Base-by-base conservation (phyloP, 2,329 filamentous ascomycete species). In the Phialocephala sp. region DNA sequence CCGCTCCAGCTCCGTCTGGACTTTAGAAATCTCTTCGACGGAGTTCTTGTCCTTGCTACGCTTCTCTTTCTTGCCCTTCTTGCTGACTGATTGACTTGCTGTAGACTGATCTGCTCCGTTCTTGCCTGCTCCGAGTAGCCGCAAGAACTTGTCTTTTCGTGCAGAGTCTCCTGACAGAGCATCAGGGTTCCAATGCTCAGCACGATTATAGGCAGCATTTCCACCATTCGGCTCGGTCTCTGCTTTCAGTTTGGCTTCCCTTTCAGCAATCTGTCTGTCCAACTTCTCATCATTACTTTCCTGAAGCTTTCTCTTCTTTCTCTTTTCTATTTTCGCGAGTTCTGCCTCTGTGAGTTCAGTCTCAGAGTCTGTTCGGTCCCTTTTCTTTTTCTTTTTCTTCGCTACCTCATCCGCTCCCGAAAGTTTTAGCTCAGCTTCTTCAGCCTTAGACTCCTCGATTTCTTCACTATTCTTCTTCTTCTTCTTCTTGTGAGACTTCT, bases 1-100 rank as follows among this genome's bases (percentile, higher is more conserved):
- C 57, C 70, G 72, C 67, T 78, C 77, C 37, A 79, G 69, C 54
- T 79, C 77, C 43, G 62, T 72, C 64, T 79, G 71, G 15, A 76
- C 70, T 52, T 72, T 72, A 15, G 64, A 57, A 45, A 78, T 72
- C 32, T 69, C 64, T 1, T 62, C 66, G 8, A 61, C 52, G 11
- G 60, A 66, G 8, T 63, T 65, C 59, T 67, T 68, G 47, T 59
- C 50, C 55, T 68, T 64, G 32, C 27, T 32, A 32, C 27, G 27
- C 27, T 64, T 63, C 47, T 64, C 60, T 4, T 67, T 64, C 32
- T 66, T 63, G 0, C 39, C 59, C 9, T 58, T 60, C 11, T 68
- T 64, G 15, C 60, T 66, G 5, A 56, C 60, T 22, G 18, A 22
- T 24, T 52, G 50, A 9, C 27, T 63, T 2, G 45, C 62, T 35